These are phyloP conservation scores for Poronia punctata DNA, from an alignment of 495 filamentous ascomycete species.

Conservation along the genomic window DNA sequence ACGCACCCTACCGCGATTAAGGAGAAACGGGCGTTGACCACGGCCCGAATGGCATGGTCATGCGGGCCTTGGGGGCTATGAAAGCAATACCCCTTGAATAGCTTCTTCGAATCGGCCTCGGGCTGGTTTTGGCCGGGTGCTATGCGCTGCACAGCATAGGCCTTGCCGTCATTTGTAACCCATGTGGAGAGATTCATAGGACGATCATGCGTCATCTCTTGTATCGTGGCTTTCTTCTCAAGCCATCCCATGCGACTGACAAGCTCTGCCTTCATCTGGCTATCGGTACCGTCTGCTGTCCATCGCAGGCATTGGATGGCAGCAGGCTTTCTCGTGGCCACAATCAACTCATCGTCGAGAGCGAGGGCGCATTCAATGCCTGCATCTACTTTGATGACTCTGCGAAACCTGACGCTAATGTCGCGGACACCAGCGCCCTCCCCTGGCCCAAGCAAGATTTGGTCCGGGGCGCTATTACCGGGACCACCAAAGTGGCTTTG, in stretches of 20 bases:
- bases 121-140: conserved; percentile 14
- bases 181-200: conserved; percentile 96
- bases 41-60: conserved; percentile 61
- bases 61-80: conserved; percentile 58
- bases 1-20: conserved; percentile 80
- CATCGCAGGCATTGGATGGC: conserved; percentile 95
- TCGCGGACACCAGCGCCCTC: conserved; percentile 79
- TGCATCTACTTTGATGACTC: conserved; percentile 97
- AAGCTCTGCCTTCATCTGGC: conserved; percentile 86
- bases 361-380: conserved; percentile 84
- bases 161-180: conserved; percentile 84
- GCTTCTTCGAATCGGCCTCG: conserved; percentile 46
- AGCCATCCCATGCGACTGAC: conserved; percentile 81
- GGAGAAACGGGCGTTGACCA: conserved; percentile 92
- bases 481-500: conserved; percentile 63
- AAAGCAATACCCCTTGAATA: conserved; percentile 89
- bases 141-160: conserved; percentile 81
- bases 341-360: conserved; percentile 86
- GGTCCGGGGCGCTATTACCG: conserved; percentile 42
- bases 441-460: conserved; percentile 54
- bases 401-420: conserved; percentile 83
- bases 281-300: conserved; percentile 72
- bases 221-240: conserved; percentile 64
- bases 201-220: conserved; percentile 90
- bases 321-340: conserved; percentile 86